Evolutionary conservation across 371 early-diverging fungal species (phyloP), one percentile per base, ranked within the genome.

Genomic region (Mucor lusitanicus): DNA sequence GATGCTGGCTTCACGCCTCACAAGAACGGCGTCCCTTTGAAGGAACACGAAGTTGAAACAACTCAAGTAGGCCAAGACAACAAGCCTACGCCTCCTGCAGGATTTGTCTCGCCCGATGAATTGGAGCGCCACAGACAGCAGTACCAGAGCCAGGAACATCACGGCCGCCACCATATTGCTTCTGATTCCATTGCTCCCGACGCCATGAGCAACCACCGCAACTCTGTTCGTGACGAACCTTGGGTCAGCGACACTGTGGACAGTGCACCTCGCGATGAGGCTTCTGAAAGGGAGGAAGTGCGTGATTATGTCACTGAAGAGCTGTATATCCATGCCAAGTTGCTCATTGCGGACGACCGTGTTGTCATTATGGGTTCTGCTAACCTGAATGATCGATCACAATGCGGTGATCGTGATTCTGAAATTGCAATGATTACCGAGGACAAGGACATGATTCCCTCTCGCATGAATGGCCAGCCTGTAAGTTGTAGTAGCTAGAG

Each of bases 331-430:
- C 97, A 97, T 80, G 90, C 92, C 65, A 97, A 97, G 75, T 75
- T 96, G 35, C 84, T 97, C 85, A 95, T 97, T 72, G 91, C 92
- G 7, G 97, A 97, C 72, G 94, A 94, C 70, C 85, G 85, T 25
- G 77, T 85, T 42, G 91, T 92, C 27, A 86, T 97, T 62, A 88
- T 93, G 80, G 97, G 97, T 11, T 93, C 93, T 12, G 96, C 97
- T 37, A 97, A 97, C 76, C 75, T 97, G 68, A 97, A 97, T 73
- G 95, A 94, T 76, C 89, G 98, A 8, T 94, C 94, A 0, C 91
- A 94, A 79, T 78, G 89, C 42, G 98, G 98, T 55, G 87, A 88
- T 70, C 89, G 95, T 63, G 98, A 97, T 71, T 92, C 95, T 17
- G 98, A 97, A 80, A 87, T 96, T 61, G 94, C 94, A 25, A 80